Percentiles rank a stretch among this genome's conserved stretches.
These are phyloP conservation scores for Tetrastigma voinierianum DNA, from an alignment of 164 flowering plant species.

Conservation along the genomic window DNA sequence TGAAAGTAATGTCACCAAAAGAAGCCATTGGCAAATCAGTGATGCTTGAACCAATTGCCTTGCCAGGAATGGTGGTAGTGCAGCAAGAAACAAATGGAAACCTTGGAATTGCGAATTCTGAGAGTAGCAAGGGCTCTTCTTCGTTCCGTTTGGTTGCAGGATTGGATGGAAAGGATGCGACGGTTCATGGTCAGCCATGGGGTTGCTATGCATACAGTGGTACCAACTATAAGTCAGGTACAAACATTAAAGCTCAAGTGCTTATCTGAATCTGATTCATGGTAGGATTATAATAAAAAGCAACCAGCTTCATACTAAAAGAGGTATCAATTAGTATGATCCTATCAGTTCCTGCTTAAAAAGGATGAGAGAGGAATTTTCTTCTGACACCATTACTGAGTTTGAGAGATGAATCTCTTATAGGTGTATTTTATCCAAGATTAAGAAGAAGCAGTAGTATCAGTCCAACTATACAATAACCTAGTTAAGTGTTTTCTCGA, in stretches of 20 bases:
- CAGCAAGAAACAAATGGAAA: no score
- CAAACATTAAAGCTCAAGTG: no score
- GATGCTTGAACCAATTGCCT: slow-evolving; percentile 48
- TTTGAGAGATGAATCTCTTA: slow-evolving; percentile 80
- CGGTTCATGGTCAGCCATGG: slow-evolving; percentile 40
- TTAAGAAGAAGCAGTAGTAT: no score
- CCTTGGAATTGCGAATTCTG: slow-evolving; percentile 19
- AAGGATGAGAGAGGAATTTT: slow-evolving; percentile 61
- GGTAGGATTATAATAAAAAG: no score
- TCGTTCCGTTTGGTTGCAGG: slow-evolving; percentile 35
- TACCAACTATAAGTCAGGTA: no score
- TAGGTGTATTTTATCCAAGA: slow-evolving; percentile 60
- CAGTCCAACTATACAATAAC: no score
- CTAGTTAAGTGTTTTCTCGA: no score
- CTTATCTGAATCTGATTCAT: no score
- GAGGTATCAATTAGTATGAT: slow-evolving; percentile 53
- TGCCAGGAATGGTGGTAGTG: no score
- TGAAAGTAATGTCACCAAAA: slow-evolving; percentile 4
- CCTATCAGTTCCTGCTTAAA: slow-evolving; percentile 80
- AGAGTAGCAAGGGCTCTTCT: background rate
- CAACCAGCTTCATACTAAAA: no score
- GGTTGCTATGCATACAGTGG: no score
- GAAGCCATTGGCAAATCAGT: slow-evolving; percentile 38
- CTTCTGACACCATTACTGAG: slow-evolving; percentile 65
- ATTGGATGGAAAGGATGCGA: slow-evolving; percentile 39